Evolutionary conservation across 2,329 filamentous ascomycete genomes (phyloP).

Genomic region (Verticillium albo-atrum): DNA sequence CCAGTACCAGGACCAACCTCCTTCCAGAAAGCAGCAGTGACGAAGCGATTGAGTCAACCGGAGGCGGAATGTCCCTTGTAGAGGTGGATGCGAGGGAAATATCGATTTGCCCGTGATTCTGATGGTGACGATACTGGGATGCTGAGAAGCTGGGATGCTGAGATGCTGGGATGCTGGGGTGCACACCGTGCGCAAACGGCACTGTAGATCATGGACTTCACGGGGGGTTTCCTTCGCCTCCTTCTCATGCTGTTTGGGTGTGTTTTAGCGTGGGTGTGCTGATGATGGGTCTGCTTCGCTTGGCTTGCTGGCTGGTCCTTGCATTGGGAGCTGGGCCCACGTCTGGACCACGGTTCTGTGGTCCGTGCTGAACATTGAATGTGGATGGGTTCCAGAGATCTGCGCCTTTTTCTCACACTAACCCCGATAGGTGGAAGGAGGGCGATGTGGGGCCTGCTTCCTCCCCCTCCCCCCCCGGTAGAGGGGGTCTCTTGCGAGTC

Average conservation of each 20-base stretch:
- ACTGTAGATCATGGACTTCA: background rate
- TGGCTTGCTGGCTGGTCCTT: background rate
- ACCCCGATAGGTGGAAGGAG: constrained; percentile 6
- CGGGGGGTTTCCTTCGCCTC: background rate
- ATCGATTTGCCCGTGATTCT: background rate
- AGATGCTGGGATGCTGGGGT: background rate
- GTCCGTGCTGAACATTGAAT: background rate
- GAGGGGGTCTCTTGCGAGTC: background rate
- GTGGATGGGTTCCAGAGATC: constrained; percentile 8
- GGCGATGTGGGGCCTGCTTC: constrained; percentile 4
- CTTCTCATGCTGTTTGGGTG: background rate
- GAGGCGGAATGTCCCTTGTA: background rate
- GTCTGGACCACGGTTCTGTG: background rate
- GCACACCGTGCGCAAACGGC: background rate
- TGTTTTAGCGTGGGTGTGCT: background rate
- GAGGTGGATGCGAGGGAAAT: background rate
- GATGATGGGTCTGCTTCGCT: background rate
- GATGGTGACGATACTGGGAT: background rate
- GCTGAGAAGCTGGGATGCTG: no score
- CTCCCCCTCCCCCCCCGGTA: background rate
- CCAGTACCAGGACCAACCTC: no score
- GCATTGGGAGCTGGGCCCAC: constrained; percentile 1
- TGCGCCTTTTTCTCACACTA: constrained; percentile 12
- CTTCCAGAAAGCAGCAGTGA: background rate
- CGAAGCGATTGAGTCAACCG: background rate